Percentiles rank a stretch among this genome's conserved stretches.
Conservation (phyloP, 139 green algal genomes). For the Volvox africanus region DNA sequence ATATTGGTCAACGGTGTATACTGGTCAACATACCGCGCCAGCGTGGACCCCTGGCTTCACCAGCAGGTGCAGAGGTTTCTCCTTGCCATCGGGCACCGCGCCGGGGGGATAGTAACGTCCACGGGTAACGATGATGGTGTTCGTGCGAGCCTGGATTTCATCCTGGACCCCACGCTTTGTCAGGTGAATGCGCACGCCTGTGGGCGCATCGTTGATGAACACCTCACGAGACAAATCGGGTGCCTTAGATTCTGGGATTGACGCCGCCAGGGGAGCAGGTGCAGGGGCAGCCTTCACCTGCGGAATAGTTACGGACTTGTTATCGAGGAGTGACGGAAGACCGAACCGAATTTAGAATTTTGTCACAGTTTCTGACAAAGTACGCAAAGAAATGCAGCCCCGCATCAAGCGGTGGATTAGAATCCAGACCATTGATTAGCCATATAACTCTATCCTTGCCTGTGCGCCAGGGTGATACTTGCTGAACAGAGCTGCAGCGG, state of each 20-base stretch:
- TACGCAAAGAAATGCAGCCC: not conserved
- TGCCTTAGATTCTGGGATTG: not conserved
- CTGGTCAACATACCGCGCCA: not conserved
- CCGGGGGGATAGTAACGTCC: conserved; percentile 68
- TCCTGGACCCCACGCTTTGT: conserved; percentile 65
- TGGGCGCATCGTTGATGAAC: conserved; percentile 67
- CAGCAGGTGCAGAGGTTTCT: conserved; percentile 65
- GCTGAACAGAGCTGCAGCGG: conserved; percentile 25
- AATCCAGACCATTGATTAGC: not conserved
- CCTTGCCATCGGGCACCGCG: conserved; percentile 32
- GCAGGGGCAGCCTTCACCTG: not conserved
- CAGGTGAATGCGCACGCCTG: conserved; percentile 58
- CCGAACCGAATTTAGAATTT: not conserved
- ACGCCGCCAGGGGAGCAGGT: not conserved
- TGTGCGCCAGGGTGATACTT: conserved; percentile 39
- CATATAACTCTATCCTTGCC: conserved; percentile 9
- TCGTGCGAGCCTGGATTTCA: conserved; percentile 64
- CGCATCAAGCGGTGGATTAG: not conserved
- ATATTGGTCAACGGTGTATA: not conserved
- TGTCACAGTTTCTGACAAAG: not conserved
- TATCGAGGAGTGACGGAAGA: not conserved
- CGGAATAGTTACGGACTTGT: not conserved
- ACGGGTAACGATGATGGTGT: conserved; percentile 59
- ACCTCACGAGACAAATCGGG: conserved; percentile 50
- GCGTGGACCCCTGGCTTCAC: conserved; percentile 54